Evolutionary conservation across 345 rosid species (phyloP).

Genomic region (Syzygium oleosum): DNA sequence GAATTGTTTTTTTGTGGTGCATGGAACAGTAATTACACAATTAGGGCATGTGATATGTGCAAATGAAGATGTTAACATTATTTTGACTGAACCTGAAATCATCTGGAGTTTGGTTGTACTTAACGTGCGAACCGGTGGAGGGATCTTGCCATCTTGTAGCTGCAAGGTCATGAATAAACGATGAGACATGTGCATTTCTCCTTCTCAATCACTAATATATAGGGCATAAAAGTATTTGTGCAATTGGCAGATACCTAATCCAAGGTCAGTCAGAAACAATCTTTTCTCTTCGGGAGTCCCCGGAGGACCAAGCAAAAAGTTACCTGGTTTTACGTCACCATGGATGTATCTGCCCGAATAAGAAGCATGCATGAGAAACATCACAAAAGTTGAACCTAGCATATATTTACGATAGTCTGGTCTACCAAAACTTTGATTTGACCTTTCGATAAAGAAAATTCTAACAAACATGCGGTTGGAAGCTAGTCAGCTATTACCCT

Average conservation of each 20-base stretch:
- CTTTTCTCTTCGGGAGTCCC: neutral
- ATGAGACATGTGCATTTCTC: neutral
- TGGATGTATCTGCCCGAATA: neutral
- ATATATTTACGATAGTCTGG: neutral
- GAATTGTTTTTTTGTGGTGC: neutral
- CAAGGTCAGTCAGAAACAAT: conserved; percentile 1
- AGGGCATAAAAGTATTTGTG: neutral
- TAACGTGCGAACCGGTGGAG: neutral
- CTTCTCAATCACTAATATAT: neutral
- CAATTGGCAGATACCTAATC: neutral
- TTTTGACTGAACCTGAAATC: neutral
- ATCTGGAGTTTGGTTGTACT: neutral
- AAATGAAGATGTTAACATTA: neutral
- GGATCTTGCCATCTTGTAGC: conserved; percentile 1
- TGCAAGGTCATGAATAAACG: neutral
- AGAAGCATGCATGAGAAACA: neutral
- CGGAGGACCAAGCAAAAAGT: neutral
- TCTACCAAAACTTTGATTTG: neutral
- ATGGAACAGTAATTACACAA: neutral
- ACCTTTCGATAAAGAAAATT: neutral
- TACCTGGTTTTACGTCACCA: conserved; percentile 5
- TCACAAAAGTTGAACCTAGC: neutral
- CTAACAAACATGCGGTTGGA: neutral
- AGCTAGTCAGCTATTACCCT: conserved; percentile 17
- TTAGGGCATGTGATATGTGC: neutral